Conservation (phyloP, 257 asterid species). For the Euphrasia confusa region DNA sequence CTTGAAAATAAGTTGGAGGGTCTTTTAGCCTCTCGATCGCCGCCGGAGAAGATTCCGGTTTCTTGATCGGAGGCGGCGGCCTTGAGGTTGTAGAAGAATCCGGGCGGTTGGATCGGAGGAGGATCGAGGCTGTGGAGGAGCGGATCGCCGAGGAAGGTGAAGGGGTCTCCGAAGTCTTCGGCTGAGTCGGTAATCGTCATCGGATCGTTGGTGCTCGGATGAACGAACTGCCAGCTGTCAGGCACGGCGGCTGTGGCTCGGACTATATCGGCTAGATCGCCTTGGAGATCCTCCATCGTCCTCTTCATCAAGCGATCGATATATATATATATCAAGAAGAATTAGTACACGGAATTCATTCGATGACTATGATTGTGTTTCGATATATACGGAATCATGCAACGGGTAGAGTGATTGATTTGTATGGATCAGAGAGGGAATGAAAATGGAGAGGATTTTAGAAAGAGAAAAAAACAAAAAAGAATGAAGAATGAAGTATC, state of each 20-base stretch:
- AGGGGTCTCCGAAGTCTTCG: constrained; percentile 77
- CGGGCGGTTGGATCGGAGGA: constrained; percentile 23
- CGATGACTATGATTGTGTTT: neutral
- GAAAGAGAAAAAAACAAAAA: neutral
- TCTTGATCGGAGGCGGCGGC: neutral
- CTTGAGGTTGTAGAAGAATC: constrained; percentile 19
- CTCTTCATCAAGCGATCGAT: constrained; percentile 34
- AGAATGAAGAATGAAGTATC: constrained; percentile 19
- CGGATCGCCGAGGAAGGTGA: constrained; percentile 59
- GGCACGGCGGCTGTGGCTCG: constrained; percentile 27
- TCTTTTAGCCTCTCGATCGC: constrained; percentile 28
- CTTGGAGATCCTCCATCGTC: constrained; percentile 55
- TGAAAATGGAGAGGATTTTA: neutral
- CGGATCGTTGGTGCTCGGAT: constrained; percentile 16
- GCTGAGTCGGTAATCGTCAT: constrained; percentile 21
- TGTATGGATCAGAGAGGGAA: neutral
- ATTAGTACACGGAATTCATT: constrained; percentile 6
- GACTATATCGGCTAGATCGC: constrained; percentile 73
- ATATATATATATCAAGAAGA: constrained; percentile 33
- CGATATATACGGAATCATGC: too few relatives aligned
- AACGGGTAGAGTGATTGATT: neutral
- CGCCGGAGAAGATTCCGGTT: neutral
- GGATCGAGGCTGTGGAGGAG: constrained; percentile 29
- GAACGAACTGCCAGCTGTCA: constrained; percentile 41
- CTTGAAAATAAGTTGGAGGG: constrained; percentile 45